Evolutionary conservation across 768 basidiomycete genomes (phyloP).

Genomic region (Nidula microcarpa): DNA sequence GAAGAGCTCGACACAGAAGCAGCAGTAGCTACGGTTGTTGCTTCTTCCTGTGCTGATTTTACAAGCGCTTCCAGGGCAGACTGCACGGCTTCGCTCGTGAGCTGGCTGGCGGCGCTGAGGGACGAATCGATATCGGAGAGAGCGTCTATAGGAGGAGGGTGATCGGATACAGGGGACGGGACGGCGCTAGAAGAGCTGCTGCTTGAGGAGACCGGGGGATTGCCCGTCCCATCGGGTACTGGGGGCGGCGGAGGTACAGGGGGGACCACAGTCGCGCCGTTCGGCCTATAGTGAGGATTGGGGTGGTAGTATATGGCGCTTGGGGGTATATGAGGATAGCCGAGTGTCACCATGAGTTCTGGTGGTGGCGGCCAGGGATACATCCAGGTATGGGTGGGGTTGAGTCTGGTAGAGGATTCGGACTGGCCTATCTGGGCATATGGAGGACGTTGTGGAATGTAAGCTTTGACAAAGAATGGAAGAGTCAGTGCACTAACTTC

Average conservation of each 20-base stretch:
- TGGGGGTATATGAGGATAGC: slow-evolving; percentile 26
- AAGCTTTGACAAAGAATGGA: slow-evolving; percentile 21
- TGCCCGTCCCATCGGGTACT: not conserved
- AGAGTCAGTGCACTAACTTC: not conserved
- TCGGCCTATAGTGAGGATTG: slow-evolving; percentile 49
- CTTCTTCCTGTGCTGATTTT: not conserved
- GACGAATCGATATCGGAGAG: not conserved
- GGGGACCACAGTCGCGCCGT: slow-evolving; percentile 17
- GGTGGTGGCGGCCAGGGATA: slow-evolving; percentile 32
- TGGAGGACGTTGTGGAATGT: slow-evolving; percentile 38
- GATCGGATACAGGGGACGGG: not conserved
- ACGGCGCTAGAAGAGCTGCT: not conserved
- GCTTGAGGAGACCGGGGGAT: not conserved
- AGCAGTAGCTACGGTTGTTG: not conserved
- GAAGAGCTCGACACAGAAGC: no score
- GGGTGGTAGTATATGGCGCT: slow-evolving; percentile 30
- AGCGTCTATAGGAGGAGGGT: not conserved
- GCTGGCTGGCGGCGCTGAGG: not conserved
- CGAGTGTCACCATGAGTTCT: slow-evolving; percentile 21
- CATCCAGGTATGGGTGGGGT: slow-evolving; percentile 36
- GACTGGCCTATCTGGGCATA: slow-evolving; percentile 43
- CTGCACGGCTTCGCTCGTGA: not conserved
- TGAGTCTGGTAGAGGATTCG: slow-evolving; percentile 48
- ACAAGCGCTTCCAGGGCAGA: not conserved
- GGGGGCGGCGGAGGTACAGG: slow-evolving; percentile 12